Percentiles rank a stretch among this genome's conserved stretches.
Conservation (phyloP, 2,329 filamentous ascomycete genomes). For the Ophiostoma angusticollis region DNA sequence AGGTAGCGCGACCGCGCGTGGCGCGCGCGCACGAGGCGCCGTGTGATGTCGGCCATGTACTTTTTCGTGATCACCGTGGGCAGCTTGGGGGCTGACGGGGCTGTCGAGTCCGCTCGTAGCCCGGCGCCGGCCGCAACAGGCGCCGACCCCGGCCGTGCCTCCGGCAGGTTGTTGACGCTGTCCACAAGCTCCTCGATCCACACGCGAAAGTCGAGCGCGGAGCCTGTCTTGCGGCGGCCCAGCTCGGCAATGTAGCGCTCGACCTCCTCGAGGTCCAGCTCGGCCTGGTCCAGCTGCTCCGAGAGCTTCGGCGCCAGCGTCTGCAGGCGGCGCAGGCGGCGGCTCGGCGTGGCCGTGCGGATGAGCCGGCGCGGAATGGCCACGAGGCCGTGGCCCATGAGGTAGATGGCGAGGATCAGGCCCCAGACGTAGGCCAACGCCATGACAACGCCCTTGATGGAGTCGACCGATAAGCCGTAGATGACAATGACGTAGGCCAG, state of each 20-base stretch:
- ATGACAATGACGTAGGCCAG: constrained; percentile 73
- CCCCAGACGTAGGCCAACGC: constrained; percentile 92
- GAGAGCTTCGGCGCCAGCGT: constrained; percentile 66
- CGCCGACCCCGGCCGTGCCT: constrained; percentile 37
- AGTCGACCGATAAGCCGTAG: constrained; percentile 58
- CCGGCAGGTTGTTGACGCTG: constrained; percentile 55
- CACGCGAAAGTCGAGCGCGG: constrained; percentile 62
- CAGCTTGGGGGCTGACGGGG: constrained; percentile 37
- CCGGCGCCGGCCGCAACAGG: constrained; percentile 12
- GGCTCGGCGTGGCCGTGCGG: constrained; percentile 64
- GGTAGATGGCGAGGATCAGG: constrained; percentile 78
- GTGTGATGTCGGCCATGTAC: constrained; percentile 80
- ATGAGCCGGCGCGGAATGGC: constrained; percentile 75
- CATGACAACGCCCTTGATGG: constrained; percentile 78
- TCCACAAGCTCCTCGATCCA: constrained; percentile 95
- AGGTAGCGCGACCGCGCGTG: constrained; percentile 74
- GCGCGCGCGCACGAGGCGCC: constrained; percentile 66
- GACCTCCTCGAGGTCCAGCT: constrained; percentile 64
- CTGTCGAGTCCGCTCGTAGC: constrained; percentile 26
- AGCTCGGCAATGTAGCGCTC: constrained; percentile 72
- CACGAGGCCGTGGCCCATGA: constrained; percentile 95
- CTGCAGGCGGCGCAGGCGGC: constrained; percentile 63
- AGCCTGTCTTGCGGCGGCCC: constrained; percentile 66
- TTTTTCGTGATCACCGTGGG: constrained; percentile 84
- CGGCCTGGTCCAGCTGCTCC: constrained; percentile 77